Base-by-base conservation (phyloP, 495 filamentous ascomycete species). In the Annulohypoxylon bovei region DNA sequence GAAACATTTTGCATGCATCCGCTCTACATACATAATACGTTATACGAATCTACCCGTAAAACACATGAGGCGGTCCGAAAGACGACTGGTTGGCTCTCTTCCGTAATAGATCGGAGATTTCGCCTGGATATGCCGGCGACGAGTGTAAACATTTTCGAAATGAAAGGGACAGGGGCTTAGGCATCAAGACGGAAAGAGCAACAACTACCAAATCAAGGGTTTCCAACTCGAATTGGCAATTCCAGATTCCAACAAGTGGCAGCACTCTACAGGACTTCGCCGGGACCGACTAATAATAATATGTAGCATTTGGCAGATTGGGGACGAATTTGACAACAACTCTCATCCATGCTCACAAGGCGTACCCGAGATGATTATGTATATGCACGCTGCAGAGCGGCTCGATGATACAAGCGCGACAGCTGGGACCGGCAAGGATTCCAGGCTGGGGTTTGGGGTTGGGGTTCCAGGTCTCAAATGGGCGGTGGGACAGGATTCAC, bases 351-450 rank as follows among this genome's bases (percentile, higher is more conserved):
- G 62, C 49, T 62, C 40, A 28, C 28, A 37, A 67, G 52, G 56
- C 63, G 37, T 33, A 58, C n/a, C 58, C 58, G 58, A 67, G 57
- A 67, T 59, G 68, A 66, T 53, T 46, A 42, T 62, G 44, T 49
- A 49, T 57, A 67, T 62, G 53, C 58, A 71, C 25, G 27, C 59
- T 56, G 52, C 49, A 72, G 59, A 49, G 54, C 63, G 59, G 54
- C 57, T 67, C 46, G 63, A 63, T 52, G 62, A 71, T 58, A 62
- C 63, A 65, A 65, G 50, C 68, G 50, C 46, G 57, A 62, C 53
- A 44, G 56, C 56, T 56, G 28, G 39, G 42, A 12, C 33, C 33
- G 2, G 39, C 53, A 30, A 69, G 52, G 39, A 50, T 49, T 47
- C 8, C 12, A 28, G 53, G 44, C n/a, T 52, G 54, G 33, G 42